Conservation (phyloP, 306 rosid genomes). For the Ammopiptanthus mongolicus region DNA sequence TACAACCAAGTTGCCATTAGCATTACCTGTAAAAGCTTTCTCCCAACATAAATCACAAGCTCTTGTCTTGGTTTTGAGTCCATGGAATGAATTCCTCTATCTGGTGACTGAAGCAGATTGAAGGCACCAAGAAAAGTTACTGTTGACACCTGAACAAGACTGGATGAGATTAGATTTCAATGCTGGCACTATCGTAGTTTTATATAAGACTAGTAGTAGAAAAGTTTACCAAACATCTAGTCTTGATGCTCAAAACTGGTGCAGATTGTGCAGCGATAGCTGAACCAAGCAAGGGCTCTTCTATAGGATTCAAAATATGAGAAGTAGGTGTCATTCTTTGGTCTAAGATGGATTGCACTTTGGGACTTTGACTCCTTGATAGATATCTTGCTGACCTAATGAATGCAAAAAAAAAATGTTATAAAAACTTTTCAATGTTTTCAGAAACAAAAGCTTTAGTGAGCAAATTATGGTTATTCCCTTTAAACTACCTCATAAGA, state of each 20-base stretch:
- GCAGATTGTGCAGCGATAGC: conserved; percentile 33
- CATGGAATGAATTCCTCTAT: conserved; percentile 14
- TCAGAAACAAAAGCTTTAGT: background rate
- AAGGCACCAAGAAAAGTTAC: conserved; percentile 42
- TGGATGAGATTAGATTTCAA: background rate
- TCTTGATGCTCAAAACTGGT: conserved; percentile 46
- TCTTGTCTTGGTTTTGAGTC: conserved; percentile 33
- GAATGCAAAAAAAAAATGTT: conserved; percentile 3
- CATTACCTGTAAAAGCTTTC: conserved; percentile 62
- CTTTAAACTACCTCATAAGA: background rate
- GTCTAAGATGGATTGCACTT: conserved; percentile 31
- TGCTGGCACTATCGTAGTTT: background rate
- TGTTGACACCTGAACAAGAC: conserved; percentile 42
- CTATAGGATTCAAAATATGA: conserved; percentile 20
- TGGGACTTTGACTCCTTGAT: conserved; percentile 55
- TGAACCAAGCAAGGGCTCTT: conserved; percentile 59
- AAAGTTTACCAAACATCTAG: conserved; percentile 52
- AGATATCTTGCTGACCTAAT: conserved; percentile 75
- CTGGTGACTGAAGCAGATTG: conserved; percentile 36
- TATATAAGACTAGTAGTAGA: background rate
- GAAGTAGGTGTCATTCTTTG: conserved; percentile 35
- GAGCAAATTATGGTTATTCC: background rate
- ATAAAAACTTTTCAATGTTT: background rate
- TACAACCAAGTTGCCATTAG: conserved; percentile 3
- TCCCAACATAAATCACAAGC: conserved; percentile 45